These are phyloP conservation scores for Quercus lobata DNA, from an alignment of 331 rosid species.

Conservation along the genomic window DNA sequence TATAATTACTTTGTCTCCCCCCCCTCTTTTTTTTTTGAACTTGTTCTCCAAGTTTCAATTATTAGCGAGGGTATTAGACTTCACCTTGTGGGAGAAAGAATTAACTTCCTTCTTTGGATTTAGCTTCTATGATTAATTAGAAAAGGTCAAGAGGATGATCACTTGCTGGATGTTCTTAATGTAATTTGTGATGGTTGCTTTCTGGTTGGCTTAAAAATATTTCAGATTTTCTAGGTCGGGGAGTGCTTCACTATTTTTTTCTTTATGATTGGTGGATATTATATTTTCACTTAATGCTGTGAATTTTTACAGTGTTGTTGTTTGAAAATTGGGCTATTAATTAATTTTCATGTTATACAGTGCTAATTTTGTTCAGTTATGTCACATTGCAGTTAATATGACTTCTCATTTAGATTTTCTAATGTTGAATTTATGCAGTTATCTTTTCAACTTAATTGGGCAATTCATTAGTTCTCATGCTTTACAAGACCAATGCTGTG, in stretches of 20 bases:
- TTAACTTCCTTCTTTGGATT: too few relatives aligned
- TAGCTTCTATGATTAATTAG: too few relatives aligned
- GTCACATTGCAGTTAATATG: neutral
- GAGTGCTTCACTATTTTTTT: neutral
- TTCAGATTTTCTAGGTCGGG: neutral
- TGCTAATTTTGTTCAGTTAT: neutral
- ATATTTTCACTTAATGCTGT: neutral
- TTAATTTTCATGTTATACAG: neutral
- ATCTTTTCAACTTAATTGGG: slow-evolving; percentile 79
- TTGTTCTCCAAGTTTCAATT: too few relatives aligned
- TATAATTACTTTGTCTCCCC: neutral
- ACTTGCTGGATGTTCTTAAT: neutral
- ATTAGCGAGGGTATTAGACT: too few relatives aligned
- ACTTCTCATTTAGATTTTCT: neutral
- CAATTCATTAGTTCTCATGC: slow-evolving; percentile 56
- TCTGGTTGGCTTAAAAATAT: neutral
- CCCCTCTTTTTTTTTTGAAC: too few relatives aligned
- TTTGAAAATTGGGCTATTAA: neutral
- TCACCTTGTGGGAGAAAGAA: too few relatives aligned
- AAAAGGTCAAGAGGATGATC: too few relatives aligned
- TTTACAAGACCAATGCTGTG: slow-evolving; percentile 79
- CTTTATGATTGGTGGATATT: neutral
- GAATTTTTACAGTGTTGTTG: neutral
- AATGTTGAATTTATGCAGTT: slow-evolving; percentile 50
- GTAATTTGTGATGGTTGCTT: neutral